Conservation (phyloP, 495 filamentous ascomycete species). For the Amphirosellinia nigrospora region DNA sequence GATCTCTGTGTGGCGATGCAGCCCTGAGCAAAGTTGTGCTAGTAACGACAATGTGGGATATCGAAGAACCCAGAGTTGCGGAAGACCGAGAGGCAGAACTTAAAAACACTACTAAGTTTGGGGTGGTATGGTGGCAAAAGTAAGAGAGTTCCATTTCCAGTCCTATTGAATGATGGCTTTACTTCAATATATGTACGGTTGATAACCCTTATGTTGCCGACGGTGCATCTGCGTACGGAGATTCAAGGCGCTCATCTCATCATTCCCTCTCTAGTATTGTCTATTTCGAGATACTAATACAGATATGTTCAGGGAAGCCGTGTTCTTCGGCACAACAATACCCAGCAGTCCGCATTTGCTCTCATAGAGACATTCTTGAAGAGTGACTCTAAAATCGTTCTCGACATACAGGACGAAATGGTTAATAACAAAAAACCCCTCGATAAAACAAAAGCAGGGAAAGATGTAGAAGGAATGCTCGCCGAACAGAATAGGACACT, state of each 20-base stretch:
- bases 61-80: slow-evolving; percentile 29
- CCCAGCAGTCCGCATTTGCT: not conserved
- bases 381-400: not conserved
- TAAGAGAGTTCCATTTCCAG: not conserved
- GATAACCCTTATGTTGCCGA: too few species aligned
- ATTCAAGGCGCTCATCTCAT: too few species aligned
- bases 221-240: too few species aligned
- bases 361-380: slow-evolving; percentile 4
- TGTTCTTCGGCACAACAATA: slow-evolving; percentile 1
- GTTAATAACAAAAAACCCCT: slow-evolving; percentile 1
- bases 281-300: not conserved
- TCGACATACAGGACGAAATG: slow-evolving; percentile 8
- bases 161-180: too few species aligned
- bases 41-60: slow-evolving; percentile 54
- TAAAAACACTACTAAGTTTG: slow-evolving; percentile 39
- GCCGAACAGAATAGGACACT: not conserved
- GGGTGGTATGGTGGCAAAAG: slow-evolving; percentile 40
- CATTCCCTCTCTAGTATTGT: too few species aligned
- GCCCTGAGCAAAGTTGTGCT: slow-evolving; percentile 48
- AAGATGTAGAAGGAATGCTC: not conserved
- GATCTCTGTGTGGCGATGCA: slow-evolving; percentile 47
- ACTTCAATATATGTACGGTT: too few species aligned
- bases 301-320: slow-evolving; percentile 8
- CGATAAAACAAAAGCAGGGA: not conserved
- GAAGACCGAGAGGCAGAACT: slow-evolving; percentile 42